Evolutionary conservation across 306 rosid genomes (phyloP).

Genomic region (Dryas octopetala): DNA sequence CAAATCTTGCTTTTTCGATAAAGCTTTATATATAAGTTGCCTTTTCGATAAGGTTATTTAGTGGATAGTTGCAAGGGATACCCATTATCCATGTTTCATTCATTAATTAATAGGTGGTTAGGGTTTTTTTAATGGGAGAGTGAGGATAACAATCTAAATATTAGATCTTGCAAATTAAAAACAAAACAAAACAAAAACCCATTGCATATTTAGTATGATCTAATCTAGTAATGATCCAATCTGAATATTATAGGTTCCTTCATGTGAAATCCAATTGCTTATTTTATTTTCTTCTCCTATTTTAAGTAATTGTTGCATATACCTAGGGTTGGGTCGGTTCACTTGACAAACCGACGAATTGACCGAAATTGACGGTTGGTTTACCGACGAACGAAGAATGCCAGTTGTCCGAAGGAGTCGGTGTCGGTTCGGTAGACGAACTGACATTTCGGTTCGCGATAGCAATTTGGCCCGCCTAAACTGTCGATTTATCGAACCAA

Average conservation of each 20-base stretch:
- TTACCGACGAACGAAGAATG: too few relatives aligned
- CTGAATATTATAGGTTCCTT: not conserved
- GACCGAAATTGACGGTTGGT: too few relatives aligned
- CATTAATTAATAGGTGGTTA: constrained; percentile 4
- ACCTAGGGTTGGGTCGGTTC: too few relatives aligned
- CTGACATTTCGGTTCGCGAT: too few relatives aligned
- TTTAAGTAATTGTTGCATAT: too few relatives aligned
- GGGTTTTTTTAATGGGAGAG: not conserved
- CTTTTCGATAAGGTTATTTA: not conserved
- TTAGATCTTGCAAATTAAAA: not conserved
- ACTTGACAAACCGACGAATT: too few relatives aligned
- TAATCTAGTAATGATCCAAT: constrained; percentile 4
- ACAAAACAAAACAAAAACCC: too few relatives aligned
- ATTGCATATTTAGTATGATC: not conserved
- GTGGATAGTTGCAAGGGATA: constrained; percentile 5
- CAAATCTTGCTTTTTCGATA: not conserved
- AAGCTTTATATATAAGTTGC: not conserved
- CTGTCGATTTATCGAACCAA: too few relatives aligned
- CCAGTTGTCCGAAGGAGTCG: too few relatives aligned
- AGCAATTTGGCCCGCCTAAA: too few relatives aligned
- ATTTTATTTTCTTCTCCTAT: too few relatives aligned
- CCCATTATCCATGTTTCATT: not conserved
- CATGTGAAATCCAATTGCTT: not conserved
- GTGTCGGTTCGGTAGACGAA: too few relatives aligned
- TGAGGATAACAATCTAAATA: constrained; percentile 6